phyloP scores from a whole-genome alignment of 371 early-diverging fungal genomes.

The Paraphysoderma sedebokerense region DNA sequence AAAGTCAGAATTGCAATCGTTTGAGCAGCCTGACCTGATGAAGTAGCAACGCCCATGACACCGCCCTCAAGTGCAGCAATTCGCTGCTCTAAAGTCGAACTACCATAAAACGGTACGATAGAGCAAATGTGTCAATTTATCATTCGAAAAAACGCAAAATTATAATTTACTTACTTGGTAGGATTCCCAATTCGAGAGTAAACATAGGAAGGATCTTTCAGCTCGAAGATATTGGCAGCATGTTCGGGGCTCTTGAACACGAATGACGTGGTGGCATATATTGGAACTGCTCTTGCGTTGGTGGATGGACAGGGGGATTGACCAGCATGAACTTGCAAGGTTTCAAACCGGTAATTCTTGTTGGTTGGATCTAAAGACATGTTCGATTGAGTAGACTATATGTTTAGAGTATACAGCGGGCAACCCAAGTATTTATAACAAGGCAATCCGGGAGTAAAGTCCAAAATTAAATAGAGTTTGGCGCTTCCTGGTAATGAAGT shows the following conservation, averaged over 20 bases:
- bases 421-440: no score
- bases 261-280: conserved; percentile 67
- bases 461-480: no score
- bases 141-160: no score
- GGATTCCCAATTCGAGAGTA: conserved; percentile 74
- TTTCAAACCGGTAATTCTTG: conserved; percentile 44
- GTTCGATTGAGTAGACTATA: no score
- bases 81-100: no score
- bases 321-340: conserved; percentile 83
- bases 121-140: no score
- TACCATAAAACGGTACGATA: no score
- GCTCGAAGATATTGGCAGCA: conserved; percentile 57
- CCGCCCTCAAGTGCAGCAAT: conserved; percentile 78
- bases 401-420: no score
- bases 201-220: conserved; percentile 46
- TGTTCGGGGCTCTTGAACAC: conserved; percentile 57
- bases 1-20: conserved; percentile 57
- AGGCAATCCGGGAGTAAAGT: no score
- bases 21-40: conserved; percentile 71
- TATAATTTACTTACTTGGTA: conserved; percentile 69
- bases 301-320: conserved; percentile 46
- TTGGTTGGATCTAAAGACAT: conserved; percentile 15
- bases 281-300: conserved; percentile 71
- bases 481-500: no score
- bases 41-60: conserved; percentile 37